These are phyloP conservation scores for Euptelea pleiosperma DNA, from an alignment of 164 flowering plant genomes.

Conservation along the genomic window DNA sequence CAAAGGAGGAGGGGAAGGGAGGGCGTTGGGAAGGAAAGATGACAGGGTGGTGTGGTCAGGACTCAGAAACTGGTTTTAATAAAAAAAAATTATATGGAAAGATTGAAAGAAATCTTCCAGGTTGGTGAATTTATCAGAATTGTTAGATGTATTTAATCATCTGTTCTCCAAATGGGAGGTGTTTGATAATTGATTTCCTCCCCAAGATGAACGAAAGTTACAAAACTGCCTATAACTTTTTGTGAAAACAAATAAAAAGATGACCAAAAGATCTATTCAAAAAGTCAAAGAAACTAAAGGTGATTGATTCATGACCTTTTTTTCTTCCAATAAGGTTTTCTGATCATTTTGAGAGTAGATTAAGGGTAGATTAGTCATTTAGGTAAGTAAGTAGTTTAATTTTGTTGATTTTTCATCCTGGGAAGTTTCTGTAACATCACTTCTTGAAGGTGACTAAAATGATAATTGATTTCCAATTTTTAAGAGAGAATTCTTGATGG, in stretches of 20 bases:
- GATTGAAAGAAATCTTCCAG: conserved; percentile 13
- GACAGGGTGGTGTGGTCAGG: conserved; percentile 7
- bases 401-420: neutral
- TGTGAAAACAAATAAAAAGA: neutral
- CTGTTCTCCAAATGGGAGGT: conserved; percentile 3
- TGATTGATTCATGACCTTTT: too few species aligned
- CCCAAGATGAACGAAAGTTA: too few species aligned
- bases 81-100: too few species aligned
- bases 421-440: neutral
- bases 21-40: conserved; percentile 5
- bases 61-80: conserved; percentile 22
- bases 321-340: neutral
- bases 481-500: too few species aligned
- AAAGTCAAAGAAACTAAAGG: too few species aligned
- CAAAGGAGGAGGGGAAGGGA: too few species aligned
- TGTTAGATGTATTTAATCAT: conserved; percentile 40
- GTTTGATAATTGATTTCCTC: too few species aligned
- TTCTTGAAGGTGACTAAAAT: too few species aligned
- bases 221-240: too few species aligned
- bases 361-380: neutral
- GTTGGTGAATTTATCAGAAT: conserved; percentile 30
- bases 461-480: too few species aligned
- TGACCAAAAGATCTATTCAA: too few species aligned
- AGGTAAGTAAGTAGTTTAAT: neutral
- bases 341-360: neutral